These are phyloP conservation scores for Amaranthus palmeri DNA, from an alignment of 148 eudicot genomes.

Conservation along the genomic window DNA sequence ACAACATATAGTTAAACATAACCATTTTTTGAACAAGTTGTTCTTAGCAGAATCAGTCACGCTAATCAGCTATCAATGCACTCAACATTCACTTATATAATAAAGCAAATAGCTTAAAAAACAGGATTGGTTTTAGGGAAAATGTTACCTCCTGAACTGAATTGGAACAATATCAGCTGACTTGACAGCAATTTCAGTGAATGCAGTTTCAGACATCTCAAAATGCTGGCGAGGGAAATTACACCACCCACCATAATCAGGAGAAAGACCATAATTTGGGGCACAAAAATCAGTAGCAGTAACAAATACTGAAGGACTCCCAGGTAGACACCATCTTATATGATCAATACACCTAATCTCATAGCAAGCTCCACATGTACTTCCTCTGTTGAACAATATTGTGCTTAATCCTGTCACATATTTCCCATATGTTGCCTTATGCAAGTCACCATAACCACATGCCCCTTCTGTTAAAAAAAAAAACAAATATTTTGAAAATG, in stretches of 20 bases:
- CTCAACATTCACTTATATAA: neutral
- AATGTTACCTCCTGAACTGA: conserved; percentile 54
- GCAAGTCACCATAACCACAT: conserved; percentile 66
- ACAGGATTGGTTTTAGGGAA: neutral
- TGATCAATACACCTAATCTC: conserved; percentile 63
- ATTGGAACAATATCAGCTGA: conserved; percentile 49
- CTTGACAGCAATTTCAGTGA: conserved; percentile 44
- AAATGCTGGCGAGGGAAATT: conserved; percentile 65
- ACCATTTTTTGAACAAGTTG: neutral
- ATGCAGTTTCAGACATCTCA: conserved; percentile 51
- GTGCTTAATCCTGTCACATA: conserved; percentile 54
- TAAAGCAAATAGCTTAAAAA: too few relatives aligned
- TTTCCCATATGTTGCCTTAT: conserved; percentile 46
- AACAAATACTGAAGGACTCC: conserved; percentile 53
- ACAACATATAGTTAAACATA: too few relatives aligned
- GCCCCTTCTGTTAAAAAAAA: conserved; percentile 41
- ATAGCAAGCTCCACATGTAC: conserved; percentile 65
- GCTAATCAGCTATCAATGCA: neutral
- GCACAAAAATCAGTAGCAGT: conserved; percentile 74
- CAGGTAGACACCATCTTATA: conserved; percentile 49
- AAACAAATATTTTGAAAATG: neutral
- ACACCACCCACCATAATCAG: conserved; percentile 79
- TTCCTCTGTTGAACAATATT: conserved; percentile 53
- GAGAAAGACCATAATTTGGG: conserved; percentile 55
- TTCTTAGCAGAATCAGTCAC: neutral